phyloP scores from a whole-genome alignment of 352 stramenopile species.

The Phytopythium sindhum region DNA sequence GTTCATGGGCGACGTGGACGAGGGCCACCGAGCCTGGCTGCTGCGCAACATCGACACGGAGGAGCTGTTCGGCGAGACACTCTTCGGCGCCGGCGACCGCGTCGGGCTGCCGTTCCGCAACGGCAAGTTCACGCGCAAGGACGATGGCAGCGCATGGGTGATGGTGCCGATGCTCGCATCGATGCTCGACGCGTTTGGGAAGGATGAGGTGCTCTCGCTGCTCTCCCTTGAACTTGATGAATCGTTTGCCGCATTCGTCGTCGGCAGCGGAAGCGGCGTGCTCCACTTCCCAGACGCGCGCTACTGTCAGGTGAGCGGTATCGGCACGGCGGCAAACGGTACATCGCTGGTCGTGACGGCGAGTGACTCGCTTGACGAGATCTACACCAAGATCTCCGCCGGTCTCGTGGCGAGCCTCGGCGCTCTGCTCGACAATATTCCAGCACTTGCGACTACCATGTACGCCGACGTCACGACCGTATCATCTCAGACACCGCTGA shows the following conservation, averaged over 20 bases:
- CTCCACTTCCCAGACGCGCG: constrained; percentile 39
- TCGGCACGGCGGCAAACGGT: background rate
- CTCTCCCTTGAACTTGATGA: constrained; percentile 25
- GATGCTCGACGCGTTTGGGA: constrained; percentile 27
- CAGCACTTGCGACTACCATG: constrained; percentile 14
- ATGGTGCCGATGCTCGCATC: constrained; percentile 25
- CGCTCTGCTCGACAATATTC: constrained; percentile 24
- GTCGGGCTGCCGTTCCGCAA: constrained; percentile 32
- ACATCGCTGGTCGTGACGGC: background rate
- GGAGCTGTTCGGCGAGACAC: constrained; percentile 29
- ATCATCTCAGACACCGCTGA: background rate
- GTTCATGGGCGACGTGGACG: constrained; percentile 37
- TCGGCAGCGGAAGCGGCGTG: constrained; percentile 23
- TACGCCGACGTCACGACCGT: constrained; percentile 12
- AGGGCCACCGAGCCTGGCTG: constrained; percentile 30
- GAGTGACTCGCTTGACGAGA: constrained; percentile 23
- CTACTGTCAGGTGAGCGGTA: constrained; percentile 27
- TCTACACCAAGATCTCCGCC: constrained; percentile 35
- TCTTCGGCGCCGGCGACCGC: constrained; percentile 23
- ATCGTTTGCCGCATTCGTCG: constrained; percentile 27
- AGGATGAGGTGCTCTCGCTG: constrained; percentile 11
- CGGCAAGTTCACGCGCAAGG: constrained; percentile 27
- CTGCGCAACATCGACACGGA: constrained; percentile 26
- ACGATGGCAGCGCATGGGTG: constrained; percentile 45
- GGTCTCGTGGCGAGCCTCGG: constrained; percentile 20